Percentiles rank a stretch among this genome's conserved stretches.
Conservation (phyloP, 2,329 filamentous ascomycete genomes). For the Pestalotiopsis sp. region DNA sequence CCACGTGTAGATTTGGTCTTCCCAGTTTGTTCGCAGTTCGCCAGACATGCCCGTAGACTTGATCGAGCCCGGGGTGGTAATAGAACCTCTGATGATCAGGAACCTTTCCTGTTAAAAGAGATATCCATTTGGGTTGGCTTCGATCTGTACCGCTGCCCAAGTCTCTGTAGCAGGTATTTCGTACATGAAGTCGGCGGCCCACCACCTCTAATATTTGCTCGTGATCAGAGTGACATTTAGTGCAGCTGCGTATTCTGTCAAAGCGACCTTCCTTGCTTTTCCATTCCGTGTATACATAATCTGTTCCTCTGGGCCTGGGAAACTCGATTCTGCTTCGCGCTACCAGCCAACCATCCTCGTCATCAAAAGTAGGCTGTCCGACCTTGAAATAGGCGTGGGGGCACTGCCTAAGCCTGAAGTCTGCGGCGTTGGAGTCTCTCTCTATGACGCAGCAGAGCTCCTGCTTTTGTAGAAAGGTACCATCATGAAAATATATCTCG, state of each 20-base stretch:
- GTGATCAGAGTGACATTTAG: neutral
- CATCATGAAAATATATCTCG: neutral
- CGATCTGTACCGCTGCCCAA: neutral
- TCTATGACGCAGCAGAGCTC: neutral
- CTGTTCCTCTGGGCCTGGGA: neutral
- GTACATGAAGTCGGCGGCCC: neutral
- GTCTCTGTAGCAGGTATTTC: neutral
- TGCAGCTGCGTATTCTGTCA: neutral
- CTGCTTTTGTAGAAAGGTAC: neutral
- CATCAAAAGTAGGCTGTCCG: neutral
- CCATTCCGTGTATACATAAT: neutral
- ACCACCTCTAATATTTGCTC: neutral
- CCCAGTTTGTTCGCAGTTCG: too few species aligned
- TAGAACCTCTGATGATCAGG: too few species aligned
- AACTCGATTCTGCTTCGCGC: neutral
- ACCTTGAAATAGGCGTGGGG: neutral
- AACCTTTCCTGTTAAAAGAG: neutral
- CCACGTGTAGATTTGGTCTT: too few species aligned
- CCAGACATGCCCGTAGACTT: too few species aligned
- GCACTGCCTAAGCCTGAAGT: neutral
- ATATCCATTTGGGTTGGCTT: neutral
- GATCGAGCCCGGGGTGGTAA: too few species aligned
- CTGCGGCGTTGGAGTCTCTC: neutral
- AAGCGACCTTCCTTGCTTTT: neutral
- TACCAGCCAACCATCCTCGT: neutral